A percentile compares a stretch with the other conserved stretches of the same genome.
phyloP scores from a whole-genome alignment of 176 grass and related monocot species.

The Luzula sylvatica region DNA sequence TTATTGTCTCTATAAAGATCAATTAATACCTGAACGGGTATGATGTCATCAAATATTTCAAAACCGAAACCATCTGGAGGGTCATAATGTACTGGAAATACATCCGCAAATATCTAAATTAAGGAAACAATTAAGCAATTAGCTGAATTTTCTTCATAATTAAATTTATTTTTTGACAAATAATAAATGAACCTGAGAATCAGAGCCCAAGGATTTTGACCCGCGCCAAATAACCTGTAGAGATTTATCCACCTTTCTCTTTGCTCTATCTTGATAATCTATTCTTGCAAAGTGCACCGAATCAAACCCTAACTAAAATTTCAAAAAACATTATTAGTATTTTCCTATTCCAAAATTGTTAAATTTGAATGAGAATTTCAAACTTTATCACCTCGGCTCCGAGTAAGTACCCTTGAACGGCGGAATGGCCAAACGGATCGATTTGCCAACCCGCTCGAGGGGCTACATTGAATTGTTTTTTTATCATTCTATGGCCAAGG shows the following conservation, averaged over 20 bases:
- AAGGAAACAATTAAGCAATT: neutral
- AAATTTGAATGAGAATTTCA: neutral
- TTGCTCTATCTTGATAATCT: constrained; percentile 84
- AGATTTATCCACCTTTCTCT: constrained; percentile 56
- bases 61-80: constrained; percentile 80
- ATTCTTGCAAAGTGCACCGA: constrained; percentile 92
- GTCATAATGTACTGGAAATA: constrained; percentile 90
- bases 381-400: constrained; percentile 50
- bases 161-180: neutral
- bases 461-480: constrained; percentile 69
- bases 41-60: constrained; percentile 40
- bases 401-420: constrained; percentile 80
- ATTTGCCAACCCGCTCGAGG: constrained; percentile 92
- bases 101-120: constrained; percentile 80
- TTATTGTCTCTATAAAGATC: neutral
- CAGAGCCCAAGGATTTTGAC: constrained; percentile 73
- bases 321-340: constrained; percentile 13
- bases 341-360: neutral
- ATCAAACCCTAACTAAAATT: constrained; percentile 74
- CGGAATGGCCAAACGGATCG: constrained; percentile 90
- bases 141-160: neutral
- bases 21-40: constrained; percentile 71
- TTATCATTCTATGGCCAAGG: constrained; percentile 71
- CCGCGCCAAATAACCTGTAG: constrained; percentile 89
- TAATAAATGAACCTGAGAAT: constrained; percentile 58